Evolutionary conservation across 176 grass and related monocot species (phyloP), one percentile per base, ranked within the genome.

Genomic region (Aegilops bicornis): DNA sequence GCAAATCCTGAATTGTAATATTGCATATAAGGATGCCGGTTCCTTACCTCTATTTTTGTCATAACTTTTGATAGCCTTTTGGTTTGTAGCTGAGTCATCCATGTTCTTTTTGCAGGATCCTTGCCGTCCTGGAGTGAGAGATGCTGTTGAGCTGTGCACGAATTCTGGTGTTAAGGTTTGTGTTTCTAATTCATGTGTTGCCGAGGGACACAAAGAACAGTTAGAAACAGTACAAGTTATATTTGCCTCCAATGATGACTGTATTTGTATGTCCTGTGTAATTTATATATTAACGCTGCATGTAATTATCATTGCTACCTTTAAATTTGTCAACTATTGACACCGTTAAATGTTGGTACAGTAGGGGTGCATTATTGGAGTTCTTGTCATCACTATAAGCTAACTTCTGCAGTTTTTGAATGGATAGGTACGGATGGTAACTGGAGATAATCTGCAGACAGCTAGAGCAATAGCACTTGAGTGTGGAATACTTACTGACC

Each of bases 391-490:
- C 32, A 79, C 56, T 83, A 20, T 80, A 69, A 35, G 43, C 30
- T 80, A 87, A 74, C 36, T 68, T 7, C 6, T 31, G 36, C 31
- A 43, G 37, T 73, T 77, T 90, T 47, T 64, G 60, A 68, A 84
- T 82, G 67, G 79, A 14, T 66, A 99, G 97, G 97, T 99, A 73
- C 88, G 94, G 12, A 99, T 99, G 97, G 94, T 99, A 60, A 99
- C 97, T n/a, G 97, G 97, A 88, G 97, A 99, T 86, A 99, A 96
- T 79, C 88, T 94, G 69, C 92, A 94, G 80, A 99, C 97, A 45
- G 97, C 97, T 73, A 94, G 84, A 88, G 94, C 94, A 14, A 99
- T 99, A 77, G 97, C 97, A 47, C 68, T 99, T 61, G 97, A 99
- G 56, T 99, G 97, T 88, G 97, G 97, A 43, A 99, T 99, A 91